Conservation (phyloP, 805 yeast species). For the Komagataella ulmi region DNA sequence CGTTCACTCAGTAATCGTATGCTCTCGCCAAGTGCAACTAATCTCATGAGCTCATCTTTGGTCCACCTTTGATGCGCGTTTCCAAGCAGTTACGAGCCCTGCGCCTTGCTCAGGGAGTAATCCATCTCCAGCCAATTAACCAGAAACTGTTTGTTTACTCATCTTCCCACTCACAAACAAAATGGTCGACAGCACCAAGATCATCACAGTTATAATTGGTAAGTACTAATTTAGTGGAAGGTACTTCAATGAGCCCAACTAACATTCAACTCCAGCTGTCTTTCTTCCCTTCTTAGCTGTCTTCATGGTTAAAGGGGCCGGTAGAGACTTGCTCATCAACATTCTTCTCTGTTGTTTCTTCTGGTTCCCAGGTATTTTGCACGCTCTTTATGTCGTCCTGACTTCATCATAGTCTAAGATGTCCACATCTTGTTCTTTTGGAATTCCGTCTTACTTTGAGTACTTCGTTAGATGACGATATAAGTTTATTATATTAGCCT, state of each 20-base stretch:
- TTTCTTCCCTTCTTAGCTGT: slow-evolving; percentile 71
- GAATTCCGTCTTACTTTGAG: background rate
- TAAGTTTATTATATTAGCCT: background rate
- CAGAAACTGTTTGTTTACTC: background rate
- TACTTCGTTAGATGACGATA: background rate
- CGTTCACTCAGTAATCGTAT: too few relatives aligned
- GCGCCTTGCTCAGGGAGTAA: background rate
- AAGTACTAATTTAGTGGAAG: slow-evolving; percentile 2
- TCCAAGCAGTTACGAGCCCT: background rate
- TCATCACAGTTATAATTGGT: slow-evolving; percentile 13
- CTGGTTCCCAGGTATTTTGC: slow-evolving; percentile 74
- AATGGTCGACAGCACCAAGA: slow-evolving; percentile 8
- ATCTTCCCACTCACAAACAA: background rate
- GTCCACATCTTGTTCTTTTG: background rate
- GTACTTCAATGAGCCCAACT: background rate
- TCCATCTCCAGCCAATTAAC: background rate
- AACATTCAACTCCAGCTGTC: slow-evolving; percentile 25
- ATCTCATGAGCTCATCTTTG: background rate
- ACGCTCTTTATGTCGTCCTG: slow-evolving; percentile 45
- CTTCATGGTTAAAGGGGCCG: slow-evolving; percentile 53
- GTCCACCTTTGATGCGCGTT: background rate
- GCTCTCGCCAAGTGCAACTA: background rate
- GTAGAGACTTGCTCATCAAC: slow-evolving; percentile 53
- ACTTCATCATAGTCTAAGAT: background rate
- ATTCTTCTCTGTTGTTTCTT: slow-evolving; percentile 43